Evolutionary conservation across 2,329 filamentous ascomycete species (phyloP).

Genomic region (Botrytis paeoniae): DNA sequence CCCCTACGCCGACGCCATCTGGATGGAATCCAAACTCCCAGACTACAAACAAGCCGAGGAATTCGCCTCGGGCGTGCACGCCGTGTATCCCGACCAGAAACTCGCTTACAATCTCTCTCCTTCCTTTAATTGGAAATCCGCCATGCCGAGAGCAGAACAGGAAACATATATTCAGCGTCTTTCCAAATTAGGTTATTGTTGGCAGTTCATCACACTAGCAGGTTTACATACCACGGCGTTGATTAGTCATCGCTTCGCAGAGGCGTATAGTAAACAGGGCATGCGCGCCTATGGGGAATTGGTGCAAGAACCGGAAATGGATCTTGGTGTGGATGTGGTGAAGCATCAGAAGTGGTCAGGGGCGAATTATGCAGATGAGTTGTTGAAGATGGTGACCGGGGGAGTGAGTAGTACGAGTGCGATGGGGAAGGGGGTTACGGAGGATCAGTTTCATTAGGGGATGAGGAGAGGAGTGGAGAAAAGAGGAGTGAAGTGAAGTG

Average conservation of each 20-base stretch:
- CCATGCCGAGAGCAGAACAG: constrained; percentile 87
- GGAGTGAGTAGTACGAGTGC: constrained; percentile 89
- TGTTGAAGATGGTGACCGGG: constrained; percentile 95
- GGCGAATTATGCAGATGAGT: constrained; percentile 88
- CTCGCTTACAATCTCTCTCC: constrained; percentile 97
- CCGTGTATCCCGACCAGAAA: constrained; percentile 94
- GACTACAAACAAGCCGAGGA: constrained; percentile 89
- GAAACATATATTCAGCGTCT: constrained; percentile 96
- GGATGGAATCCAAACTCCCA: constrained; percentile 99
- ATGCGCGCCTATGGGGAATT: constrained; percentile 98
- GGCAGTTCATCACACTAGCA: constrained; percentile 99
- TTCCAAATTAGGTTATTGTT: constrained; percentile 87
- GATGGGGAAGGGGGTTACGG: constrained; percentile 97
- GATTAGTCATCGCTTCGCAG: constrained; percentile 84
- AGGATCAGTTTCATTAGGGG: constrained; percentile 80
- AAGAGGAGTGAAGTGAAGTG: not conserved
- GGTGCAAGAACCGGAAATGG: constrained; percentile 97
- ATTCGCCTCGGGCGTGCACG: constrained; percentile 90
- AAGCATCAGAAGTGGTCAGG: constrained; percentile 99
- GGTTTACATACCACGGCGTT: constrained; percentile 94
- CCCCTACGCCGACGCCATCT: constrained; percentile 92
- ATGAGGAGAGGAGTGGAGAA: too few species aligned
- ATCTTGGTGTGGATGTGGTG: constrained; percentile 83
- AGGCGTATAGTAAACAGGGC: constrained; percentile 74
- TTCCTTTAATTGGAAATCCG: constrained; percentile 99